These are phyloP conservation scores for Candida chauliodis DNA, from an alignment of 805 yeast species.

Conservation along the genomic window DNA sequence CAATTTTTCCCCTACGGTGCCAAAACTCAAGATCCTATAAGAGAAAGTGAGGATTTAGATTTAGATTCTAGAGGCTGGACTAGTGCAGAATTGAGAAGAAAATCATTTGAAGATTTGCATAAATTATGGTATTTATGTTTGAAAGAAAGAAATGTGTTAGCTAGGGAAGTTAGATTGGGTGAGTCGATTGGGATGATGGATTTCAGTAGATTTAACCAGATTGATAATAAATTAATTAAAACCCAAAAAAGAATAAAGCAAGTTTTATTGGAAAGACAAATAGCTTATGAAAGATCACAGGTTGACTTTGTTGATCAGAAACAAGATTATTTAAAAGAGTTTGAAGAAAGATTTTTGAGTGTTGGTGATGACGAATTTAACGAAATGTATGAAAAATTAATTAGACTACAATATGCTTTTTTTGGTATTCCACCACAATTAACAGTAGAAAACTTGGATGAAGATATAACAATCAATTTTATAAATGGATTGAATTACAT, in stretches of 20 bases:
- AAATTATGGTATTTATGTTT: conserved; percentile 84
- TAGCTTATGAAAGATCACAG: conserved; percentile 60
- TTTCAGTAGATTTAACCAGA: conserved; percentile 19
- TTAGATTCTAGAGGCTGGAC: conserved; percentile 76
- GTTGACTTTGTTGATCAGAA: conserved; percentile 43
- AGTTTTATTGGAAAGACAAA: conserved; percentile 82
- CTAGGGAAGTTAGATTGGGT: conserved; percentile 68
- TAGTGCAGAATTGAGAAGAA: conserved; percentile 82
- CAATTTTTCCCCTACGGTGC: conserved; percentile 64
- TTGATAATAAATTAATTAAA: conserved; percentile 34
- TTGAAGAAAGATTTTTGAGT: conserved; percentile 55
- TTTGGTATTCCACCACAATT: conserved; percentile 79
- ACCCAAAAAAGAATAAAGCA: conserved; percentile 64
- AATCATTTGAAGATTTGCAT: conserved; percentile 89
- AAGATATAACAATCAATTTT: conserved; percentile 45
- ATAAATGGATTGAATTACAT: conserved; percentile 68
- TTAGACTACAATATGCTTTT: conserved; percentile 75
- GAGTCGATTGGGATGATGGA: conserved; percentile 20
- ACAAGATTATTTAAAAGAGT: conserved; percentile 50
- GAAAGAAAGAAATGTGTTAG: conserved; percentile 75
- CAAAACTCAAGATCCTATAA: conserved; percentile 52
- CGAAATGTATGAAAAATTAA: conserved; percentile 64
- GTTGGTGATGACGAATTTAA: conserved; percentile 49
- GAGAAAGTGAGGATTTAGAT: conserved; percentile 49
- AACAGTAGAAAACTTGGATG: conserved; percentile 51